These are phyloP conservation scores for Chenopodium berlandieri DNA, from an alignment of 148 eudicot species.

Conservation along the genomic window DNA sequence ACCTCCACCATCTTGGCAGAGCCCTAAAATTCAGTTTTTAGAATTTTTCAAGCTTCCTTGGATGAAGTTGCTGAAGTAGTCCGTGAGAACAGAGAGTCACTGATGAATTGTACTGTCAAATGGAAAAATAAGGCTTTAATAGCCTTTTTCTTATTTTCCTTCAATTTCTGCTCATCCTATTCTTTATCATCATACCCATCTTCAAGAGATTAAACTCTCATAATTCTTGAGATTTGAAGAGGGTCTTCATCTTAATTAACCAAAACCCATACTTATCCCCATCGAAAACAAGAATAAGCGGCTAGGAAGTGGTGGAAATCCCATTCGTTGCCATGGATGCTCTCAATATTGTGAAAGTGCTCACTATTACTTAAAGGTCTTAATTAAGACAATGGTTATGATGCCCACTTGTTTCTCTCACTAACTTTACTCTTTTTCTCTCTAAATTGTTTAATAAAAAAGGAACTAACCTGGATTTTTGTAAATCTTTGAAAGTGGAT, in stretches of 20 bases:
- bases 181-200: too few relatives aligned
- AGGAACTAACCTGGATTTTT: too few relatives aligned
- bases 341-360: not conserved
- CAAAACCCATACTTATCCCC: constrained; percentile 8
- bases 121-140: too few relatives aligned
- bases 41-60: not conserved
- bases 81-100: not conserved
- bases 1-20: not conserved
- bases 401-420: not conserved
- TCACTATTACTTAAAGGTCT: not conserved
- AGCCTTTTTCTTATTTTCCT: not conserved
- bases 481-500: too few relatives aligned
- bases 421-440: not conserved
- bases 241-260: not conserved
- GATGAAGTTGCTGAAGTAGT: not conserved
- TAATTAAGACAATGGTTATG: not conserved
- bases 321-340: not conserved
- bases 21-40: not conserved
- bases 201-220: too few relatives aligned
- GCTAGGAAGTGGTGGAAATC: not conserved
- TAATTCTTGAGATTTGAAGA: too few relatives aligned
- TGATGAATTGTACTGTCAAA: not conserved
- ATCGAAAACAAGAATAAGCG: not conserved
- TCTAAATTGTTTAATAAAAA: too few relatives aligned
- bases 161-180: not conserved